phyloP scores from a whole-genome alignment of 1,284 basidiomycete genomes.

The Tilletia caries region DNA sequence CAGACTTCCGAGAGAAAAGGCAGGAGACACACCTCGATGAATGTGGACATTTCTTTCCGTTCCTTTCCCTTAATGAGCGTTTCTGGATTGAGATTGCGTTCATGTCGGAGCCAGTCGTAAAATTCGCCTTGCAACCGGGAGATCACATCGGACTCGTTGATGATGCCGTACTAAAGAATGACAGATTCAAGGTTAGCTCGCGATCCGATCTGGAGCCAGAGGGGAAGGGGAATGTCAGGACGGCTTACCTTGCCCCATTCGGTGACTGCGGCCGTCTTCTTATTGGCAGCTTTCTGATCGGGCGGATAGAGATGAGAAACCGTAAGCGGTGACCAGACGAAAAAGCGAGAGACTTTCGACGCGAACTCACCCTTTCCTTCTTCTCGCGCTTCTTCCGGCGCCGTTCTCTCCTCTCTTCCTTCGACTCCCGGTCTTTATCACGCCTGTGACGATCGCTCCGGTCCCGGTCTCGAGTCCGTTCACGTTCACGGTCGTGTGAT shows the following conservation, averaged over 20 bases:
- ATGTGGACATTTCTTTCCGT: constrained; percentile 18
- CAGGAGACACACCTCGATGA: constrained; percentile 17
- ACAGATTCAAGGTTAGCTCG: background rate
- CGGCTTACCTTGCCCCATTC: constrained; percentile 15
- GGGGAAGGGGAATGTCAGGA: no score
- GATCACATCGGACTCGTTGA: constrained; percentile 14
- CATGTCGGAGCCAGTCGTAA: constrained; percentile 26
- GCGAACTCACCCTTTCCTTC: constrained; percentile 14
- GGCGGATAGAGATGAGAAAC: background rate
- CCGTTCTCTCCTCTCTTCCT: constrained; percentile 14
- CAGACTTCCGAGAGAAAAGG: no score
- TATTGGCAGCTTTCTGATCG: background rate
- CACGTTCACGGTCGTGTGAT: constrained; percentile 8
- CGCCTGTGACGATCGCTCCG: background rate
- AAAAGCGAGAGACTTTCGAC: background rate
- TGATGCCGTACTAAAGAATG: constrained; percentile 4
- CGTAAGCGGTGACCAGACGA: background rate
- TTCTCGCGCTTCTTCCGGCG: background rate
- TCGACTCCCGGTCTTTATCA: background rate
- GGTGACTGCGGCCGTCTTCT: constrained; percentile 2
- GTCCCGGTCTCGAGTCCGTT: background rate
- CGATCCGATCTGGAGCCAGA: background rate
- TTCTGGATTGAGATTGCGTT: constrained; percentile 25
- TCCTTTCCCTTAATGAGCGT: constrained; percentile 20
- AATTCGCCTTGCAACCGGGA: constrained; percentile 22